These are phyloP conservation scores for Dillenia turbinata DNA, from an alignment of 164 flowering plant genomes.

Conservation along the genomic window DNA sequence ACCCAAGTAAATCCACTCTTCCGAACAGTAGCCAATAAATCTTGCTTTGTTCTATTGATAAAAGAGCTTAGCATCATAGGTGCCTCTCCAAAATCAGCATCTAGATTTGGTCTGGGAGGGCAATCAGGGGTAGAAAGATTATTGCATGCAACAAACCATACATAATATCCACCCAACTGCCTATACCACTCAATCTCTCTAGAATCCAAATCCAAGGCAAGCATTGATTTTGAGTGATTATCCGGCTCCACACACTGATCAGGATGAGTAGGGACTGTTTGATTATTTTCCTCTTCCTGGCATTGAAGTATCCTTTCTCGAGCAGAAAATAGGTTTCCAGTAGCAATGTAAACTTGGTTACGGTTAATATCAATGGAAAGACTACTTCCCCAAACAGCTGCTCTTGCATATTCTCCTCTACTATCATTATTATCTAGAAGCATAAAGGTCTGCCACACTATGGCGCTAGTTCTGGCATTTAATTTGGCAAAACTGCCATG, in stretches of 20 bases:
- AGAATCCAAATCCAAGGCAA: conserved; percentile 28
- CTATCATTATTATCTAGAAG: conserved; percentile 29
- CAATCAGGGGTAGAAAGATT: conserved; percentile 17
- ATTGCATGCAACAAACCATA: conserved; percentile 23
- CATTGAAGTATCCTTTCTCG: conserved; percentile 22
- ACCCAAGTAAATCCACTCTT: conserved; percentile 44
- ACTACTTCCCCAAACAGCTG: conserved; percentile 45
- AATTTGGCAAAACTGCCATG: conserved; percentile 35
- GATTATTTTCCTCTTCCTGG: conserved; percentile 26
- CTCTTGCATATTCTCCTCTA: conserved; percentile 29
- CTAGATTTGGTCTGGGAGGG: conserved; percentile 31
- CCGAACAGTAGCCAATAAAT: conserved; percentile 29
- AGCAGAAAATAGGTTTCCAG: conserved; percentile 35
- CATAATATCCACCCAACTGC: conserved; percentile 42
- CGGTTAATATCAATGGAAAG: conserved; percentile 25
- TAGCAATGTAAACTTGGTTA: conserved; percentile 28
- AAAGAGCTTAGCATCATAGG: conserved; percentile 25
- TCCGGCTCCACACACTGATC: conserved; percentile 31
- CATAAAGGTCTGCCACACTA: conserved; percentile 35
- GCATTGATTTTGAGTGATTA: conserved; percentile 26
- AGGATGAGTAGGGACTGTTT: conserved; percentile 16
- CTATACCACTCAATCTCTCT: conserved; percentile 32
- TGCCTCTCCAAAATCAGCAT: conserved; percentile 35
- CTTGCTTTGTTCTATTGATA: conserved; percentile 13
- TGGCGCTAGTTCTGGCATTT: conserved; percentile 19